These are phyloP conservation scores for Apophysomyces sp. DNA, from an alignment of 371 early-diverging fungal genomes.

Conservation along the genomic window DNA sequence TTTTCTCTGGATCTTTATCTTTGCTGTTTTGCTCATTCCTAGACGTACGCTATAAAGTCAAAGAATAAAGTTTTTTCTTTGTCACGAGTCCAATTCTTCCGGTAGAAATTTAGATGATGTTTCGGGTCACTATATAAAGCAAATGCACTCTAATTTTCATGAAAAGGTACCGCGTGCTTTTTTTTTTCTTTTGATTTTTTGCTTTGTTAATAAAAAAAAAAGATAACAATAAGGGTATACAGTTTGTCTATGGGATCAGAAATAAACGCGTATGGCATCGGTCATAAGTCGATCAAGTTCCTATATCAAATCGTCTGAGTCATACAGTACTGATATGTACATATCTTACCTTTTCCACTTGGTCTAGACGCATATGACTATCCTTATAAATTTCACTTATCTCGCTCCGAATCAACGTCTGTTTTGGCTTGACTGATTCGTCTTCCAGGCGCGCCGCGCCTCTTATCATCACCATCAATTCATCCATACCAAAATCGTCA, in stretches of 20 bases:
- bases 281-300: constrained; percentile 38
- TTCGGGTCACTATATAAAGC: too few relatives aligned
- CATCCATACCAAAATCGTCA: constrained; percentile 53
- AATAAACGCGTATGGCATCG: constrained; percentile 32
- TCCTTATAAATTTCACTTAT: constrained; percentile 40
- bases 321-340: background rate
- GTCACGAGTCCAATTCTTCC: too few relatives aligned
- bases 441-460: constrained; percentile 33
- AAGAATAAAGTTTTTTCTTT: too few relatives aligned
- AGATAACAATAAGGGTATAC: background rate
- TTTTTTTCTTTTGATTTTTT: too few relatives aligned
- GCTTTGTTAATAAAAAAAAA: background rate
- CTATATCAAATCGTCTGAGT: constrained; percentile 10
- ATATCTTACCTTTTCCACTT: constrained; percentile 43
- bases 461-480: constrained; percentile 48
- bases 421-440: background rate
- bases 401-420: constrained; percentile 27
- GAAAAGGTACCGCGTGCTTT: too few relatives aligned
- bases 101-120: too few relatives aligned
- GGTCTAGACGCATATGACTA: constrained; percentile 34
- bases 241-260: constrained; percentile 3
- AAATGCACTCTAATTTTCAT: too few relatives aligned
- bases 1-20: background rate
- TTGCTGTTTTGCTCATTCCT: background rate
- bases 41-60: background rate